phyloP scores from a whole-genome alignment of 192 early-diverging fungal species.

The Coemansia sp. region DNA sequence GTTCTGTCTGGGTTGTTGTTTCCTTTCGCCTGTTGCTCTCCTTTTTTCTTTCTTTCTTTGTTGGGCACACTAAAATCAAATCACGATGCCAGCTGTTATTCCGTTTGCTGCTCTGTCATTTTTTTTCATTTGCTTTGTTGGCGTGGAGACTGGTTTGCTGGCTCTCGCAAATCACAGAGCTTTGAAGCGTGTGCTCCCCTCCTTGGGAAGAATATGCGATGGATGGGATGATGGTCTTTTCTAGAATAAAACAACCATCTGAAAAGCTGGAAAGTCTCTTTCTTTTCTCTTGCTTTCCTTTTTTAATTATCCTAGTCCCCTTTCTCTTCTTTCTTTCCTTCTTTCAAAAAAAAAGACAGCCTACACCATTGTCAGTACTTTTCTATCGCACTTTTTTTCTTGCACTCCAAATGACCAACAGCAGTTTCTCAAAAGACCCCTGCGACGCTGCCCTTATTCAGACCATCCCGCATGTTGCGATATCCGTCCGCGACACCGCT shows the following conservation, averaged over 20 bases:
- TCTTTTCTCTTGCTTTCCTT: not conserved
- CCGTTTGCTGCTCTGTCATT: too few species aligned
- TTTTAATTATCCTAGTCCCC: not conserved
- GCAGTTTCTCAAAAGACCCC: conserved; percentile 3
- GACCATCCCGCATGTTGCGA: conserved; percentile 42
- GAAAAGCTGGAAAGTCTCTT: not conserved
- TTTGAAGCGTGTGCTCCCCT: too few species aligned
- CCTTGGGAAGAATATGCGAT: too few species aligned
- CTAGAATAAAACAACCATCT: too few species aligned
- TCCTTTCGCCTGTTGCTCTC: not conserved
- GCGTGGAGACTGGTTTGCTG: too few species aligned
- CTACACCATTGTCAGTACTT: not conserved
- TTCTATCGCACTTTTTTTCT: not conserved
- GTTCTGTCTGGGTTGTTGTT: too few species aligned
- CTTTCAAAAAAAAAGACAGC: conserved; percentile 1
- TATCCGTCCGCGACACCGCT: conserved; percentile 52
- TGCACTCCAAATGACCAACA: conserved; percentile 35
- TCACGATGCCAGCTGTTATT: too few species aligned
- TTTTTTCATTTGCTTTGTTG: too few species aligned
- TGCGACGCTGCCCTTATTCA: conserved; percentile 10
- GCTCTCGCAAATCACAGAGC: too few species aligned
- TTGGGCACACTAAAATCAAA: too few species aligned
- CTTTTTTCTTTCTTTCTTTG: conserved; percentile 1
- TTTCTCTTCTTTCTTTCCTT: not conserved
- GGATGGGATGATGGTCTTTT: too few species aligned